Evolutionary conservation across 306 rosid genomes (phyloP).

Genomic region (Acacia crassicarpa): DNA sequence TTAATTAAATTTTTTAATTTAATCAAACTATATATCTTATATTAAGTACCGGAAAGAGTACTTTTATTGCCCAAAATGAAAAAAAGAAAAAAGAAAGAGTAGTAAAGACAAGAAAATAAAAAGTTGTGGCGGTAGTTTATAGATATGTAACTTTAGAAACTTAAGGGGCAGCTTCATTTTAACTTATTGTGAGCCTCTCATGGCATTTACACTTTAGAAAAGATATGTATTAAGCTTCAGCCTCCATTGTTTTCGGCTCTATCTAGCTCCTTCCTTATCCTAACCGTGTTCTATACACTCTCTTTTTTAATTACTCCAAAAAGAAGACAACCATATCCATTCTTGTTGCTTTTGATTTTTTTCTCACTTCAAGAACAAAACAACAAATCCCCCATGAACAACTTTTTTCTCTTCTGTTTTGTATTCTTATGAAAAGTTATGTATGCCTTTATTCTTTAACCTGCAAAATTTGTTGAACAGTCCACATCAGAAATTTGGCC

Average conservation of each 20-base stretch:
- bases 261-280: neutral
- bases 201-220: neutral
- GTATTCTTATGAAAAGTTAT: neutral
- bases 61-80: neutral
- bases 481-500: neutral
- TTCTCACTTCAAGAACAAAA: neutral
- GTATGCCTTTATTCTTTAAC: neutral
- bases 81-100: too few species aligned
- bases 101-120: neutral
- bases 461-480: neutral
- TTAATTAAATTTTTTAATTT: too few species aligned
- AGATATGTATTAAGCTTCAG: neutral
- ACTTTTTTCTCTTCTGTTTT: neutral
- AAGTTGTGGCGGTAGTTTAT: neutral
- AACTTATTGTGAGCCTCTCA: neutral
- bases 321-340: neutral
- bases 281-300: neutral
- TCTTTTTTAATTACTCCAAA: neutral
- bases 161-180: neutral
- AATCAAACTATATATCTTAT: too few species aligned
- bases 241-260: neutral
- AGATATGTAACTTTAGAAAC: neutral
- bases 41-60: too few species aligned
- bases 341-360: neutral
- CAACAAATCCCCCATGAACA: neutral